A percentile compares a stretch with the other conserved stretches of the same genome.
These are phyloP conservation scores for Fusarium sp. DNA, from an alignment of 2,329 filamentous ascomycete species.

Conservation along the genomic window DNA sequence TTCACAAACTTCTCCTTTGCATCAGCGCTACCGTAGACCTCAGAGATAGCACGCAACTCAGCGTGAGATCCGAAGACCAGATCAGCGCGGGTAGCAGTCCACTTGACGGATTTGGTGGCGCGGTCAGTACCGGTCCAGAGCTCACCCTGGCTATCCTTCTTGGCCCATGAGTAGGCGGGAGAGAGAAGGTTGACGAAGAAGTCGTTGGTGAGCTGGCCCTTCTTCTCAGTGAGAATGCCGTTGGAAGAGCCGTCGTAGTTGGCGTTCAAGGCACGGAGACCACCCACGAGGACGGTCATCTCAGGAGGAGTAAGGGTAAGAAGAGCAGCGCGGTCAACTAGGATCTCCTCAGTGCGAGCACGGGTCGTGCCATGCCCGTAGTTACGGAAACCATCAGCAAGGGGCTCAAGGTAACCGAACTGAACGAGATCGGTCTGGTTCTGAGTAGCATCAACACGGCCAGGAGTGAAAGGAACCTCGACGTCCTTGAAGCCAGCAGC, in stretches of 20 bases:
- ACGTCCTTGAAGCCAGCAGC: slow-evolving; percentile 57
- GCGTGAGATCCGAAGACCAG: slow-evolving; percentile 79
- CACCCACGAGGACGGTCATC: slow-evolving; percentile 76
- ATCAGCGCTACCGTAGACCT: slow-evolving; percentile 74
- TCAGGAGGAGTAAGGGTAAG: slow-evolving; percentile 78
- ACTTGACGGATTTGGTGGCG: slow-evolving; percentile 73
- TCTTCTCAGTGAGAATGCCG: slow-evolving; percentile 75
- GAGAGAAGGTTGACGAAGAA: slow-evolving; percentile 86
- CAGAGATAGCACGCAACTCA: slow-evolving; percentile 75
- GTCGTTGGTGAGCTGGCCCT: slow-evolving; percentile 79
- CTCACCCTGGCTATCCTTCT: slow-evolving; percentile 60
- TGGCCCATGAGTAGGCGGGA: slow-evolving; percentile 69
- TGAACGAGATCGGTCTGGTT: slow-evolving; percentile 76
- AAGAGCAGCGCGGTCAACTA: slow-evolving; percentile 77
- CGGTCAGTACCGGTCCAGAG: slow-evolving; percentile 72
- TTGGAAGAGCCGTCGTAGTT: slow-evolving; percentile 76
- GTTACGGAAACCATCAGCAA: slow-evolving; percentile 83
- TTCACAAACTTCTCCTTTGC: slow-evolving; percentile 71
- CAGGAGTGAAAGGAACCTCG: slow-evolving; percentile 76
- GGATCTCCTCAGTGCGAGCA: slow-evolving; percentile 73
- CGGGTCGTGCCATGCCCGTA: slow-evolving; percentile 72
- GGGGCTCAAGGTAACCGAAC: slow-evolving; percentile 73
- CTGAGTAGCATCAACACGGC: slow-evolving; percentile 76
- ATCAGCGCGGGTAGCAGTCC: slow-evolving; percentile 75
- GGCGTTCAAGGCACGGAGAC: slow-evolving; percentile 74